Percentiles rank a stretch among this genome's conserved stretches.
phyloP scores from a whole-genome alignment of 2,329 filamentous ascomycete genomes.

The Catunica adiposa region DNA sequence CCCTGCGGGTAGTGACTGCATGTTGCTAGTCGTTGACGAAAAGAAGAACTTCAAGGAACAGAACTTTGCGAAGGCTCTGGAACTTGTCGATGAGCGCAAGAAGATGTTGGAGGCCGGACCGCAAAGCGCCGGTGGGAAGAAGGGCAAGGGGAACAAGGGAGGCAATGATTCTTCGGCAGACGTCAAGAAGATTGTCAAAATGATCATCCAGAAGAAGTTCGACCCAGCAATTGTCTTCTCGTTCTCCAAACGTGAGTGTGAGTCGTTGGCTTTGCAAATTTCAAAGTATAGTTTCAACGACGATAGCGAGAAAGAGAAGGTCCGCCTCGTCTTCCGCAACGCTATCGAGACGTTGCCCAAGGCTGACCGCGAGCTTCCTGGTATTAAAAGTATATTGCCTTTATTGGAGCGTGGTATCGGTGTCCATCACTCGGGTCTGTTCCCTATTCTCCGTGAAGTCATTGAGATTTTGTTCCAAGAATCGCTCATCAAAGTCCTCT shows the following conservation, averaged over 20 bases:
- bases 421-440: slow-evolving; percentile 86
- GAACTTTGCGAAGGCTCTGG: slow-evolving; percentile 95
- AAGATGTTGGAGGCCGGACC: slow-evolving; percentile 68
- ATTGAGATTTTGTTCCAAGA: slow-evolving; percentile 99
- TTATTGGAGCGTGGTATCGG: slow-evolving; percentile 83
- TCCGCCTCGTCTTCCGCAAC: slow-evolving; percentile 81
- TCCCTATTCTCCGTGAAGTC: slow-evolving; percentile 94
- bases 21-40: slow-evolving; percentile 88
- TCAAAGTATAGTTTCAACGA: slow-evolving; percentile 86
- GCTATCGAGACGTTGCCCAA: slow-evolving; percentile 87
- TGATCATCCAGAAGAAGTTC: slow-evolving; percentile 96
- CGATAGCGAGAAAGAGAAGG: slow-evolving; percentile 87
- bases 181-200: slow-evolving; percentile 94
- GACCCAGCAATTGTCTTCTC: slow-evolving; percentile 99
- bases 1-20: slow-evolving; percentile 79
- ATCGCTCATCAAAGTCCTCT: slow-evolving; percentile 90
- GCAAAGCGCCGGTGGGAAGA: slow-evolving; percentile 53
- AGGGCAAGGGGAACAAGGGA: slow-evolving; percentile 63
- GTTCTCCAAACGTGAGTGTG: slow-evolving; percentile 95
- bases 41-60: slow-evolving; percentile 92
- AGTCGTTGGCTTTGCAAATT: slow-evolving; percentile 75
- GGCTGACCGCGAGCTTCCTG: slow-evolving; percentile 73
- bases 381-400: slow-evolving; percentile 81
- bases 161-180: slow-evolving; percentile 45
- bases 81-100: slow-evolving; percentile 71